Conservation (phyloP, 2,329 filamentous ascomycete species). For the Colletotrichum tofieldiae region DNA sequence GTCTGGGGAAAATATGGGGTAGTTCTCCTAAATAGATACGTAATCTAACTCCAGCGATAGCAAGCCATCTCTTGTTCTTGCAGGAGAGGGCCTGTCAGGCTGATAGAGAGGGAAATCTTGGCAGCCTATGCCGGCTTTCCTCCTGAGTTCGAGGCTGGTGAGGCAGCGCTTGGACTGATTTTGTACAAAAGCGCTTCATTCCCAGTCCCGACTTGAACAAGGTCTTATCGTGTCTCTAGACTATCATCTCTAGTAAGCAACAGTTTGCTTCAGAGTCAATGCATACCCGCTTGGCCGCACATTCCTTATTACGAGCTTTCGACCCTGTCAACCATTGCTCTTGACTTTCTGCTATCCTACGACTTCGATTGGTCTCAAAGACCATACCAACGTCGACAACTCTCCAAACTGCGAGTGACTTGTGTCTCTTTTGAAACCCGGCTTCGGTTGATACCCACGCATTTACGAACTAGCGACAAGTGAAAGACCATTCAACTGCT, state of each 20-base stretch:
- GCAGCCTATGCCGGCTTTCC: conserved; percentile 23
- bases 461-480: neutral
- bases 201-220: conserved; percentile 12
- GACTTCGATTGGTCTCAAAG: neutral
- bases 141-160: neutral
- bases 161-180: conserved; percentile 20
- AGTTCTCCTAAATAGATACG: conserved; percentile 18
- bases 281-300: neutral
- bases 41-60: conserved; percentile 35
- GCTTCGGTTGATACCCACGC: neutral
- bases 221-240: conserved; percentile 1
- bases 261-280: conserved; percentile 11
- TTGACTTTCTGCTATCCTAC: neutral
- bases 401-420: neutral
- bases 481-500: neutral
- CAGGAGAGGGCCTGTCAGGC: conserved; percentile 26
- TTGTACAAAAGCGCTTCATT: conserved; percentile 39
- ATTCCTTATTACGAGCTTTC: neutral
- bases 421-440: conserved; percentile 10
- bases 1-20: conserved; percentile 41
- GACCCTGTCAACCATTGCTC: neutral
- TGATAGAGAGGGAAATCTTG: conserved; percentile 30
- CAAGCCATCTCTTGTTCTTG: conserved; percentile 20
- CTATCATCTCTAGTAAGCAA: conserved; percentile 3
- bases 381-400: neutral